Base-by-base conservation (phyloP, 164 flowering plant genomes). In the Malania oleifera region DNA sequence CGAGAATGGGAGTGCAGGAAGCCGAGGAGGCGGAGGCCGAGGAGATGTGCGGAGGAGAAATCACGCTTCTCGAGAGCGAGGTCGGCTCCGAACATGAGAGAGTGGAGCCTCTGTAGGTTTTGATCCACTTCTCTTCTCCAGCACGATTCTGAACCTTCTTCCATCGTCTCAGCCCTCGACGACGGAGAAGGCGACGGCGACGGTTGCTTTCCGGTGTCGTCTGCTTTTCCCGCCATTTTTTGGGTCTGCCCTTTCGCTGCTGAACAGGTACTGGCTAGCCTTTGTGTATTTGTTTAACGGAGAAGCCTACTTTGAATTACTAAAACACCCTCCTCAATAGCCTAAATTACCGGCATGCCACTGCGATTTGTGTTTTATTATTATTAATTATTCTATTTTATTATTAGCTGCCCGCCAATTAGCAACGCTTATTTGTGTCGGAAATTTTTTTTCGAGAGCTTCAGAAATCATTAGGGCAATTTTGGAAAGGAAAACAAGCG, bases 81-180 rank as follows among this genome's bases (percentile, higher is more conserved):
- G 23, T 91, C 97, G 31, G 83, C 84, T 10, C 88, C 91, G 64
- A 95, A 87, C 38, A 77, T 75, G 26, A 86, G 85, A 41, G 99
- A 95, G 20, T 91, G 99, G 17, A 91, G 89, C 48, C 97, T 76
- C 72, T 82, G 82, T 47, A 87, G 76, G 49, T 87, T 91, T 14
- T 53, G 54, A 48, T 85, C 91, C 41, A 88, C 80, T 54, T 85
- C 82, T 70, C 69, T 79, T 39, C 96, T 77, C 99, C 99, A 93
- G 48, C 79, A 69, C 17, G 17, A 19, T 41, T 31, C 44, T 19
- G 39, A 41, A 7, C 7, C 18, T 22, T 52, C 63, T 39, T 60
- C 63, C 47, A 54, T 46, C 43, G 27, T 58, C 31, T 37, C 27
- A 11, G 23, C 19, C 10, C 31, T 26, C 13, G 43, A 27, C 12